Percentiles rank a stretch among this genome's conserved stretches.
Conservation (phyloP, 768 basidiomycete genomes). For the Pulveroboletus sp. region DNA sequence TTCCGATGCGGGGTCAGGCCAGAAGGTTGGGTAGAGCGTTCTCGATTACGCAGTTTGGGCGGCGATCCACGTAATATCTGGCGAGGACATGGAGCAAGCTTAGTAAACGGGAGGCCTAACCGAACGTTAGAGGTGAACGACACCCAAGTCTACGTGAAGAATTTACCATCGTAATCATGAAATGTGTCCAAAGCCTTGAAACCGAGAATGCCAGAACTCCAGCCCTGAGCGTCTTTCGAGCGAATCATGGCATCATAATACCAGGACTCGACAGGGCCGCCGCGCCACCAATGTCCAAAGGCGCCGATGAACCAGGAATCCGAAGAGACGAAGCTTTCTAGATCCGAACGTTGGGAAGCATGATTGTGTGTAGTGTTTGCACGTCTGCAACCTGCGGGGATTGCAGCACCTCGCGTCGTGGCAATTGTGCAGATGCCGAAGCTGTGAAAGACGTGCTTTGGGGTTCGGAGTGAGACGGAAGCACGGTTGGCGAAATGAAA, state of each 20-base stretch:
- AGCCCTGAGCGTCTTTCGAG: constrained; percentile 66
- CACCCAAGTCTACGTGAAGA: not conserved
- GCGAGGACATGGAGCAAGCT: constrained; percentile 44
- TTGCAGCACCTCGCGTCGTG: constrained; percentile 31
- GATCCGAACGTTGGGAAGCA: constrained; percentile 28
- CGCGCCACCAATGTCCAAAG: constrained; percentile 90
- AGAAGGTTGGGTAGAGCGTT: constrained; percentile 46
- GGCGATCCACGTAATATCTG: constrained; percentile 45
- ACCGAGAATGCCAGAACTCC: constrained; percentile 73
- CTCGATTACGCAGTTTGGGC: constrained; percentile 55
- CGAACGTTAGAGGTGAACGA: constrained; percentile 7
- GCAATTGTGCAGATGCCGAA: constrained; percentile 88
- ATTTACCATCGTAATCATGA: constrained; percentile 63
- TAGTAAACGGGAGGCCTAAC: constrained; percentile 49
- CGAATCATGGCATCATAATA: constrained; percentile 64
- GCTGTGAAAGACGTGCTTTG: constrained; percentile 80
- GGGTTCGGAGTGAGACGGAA: constrained; percentile 88
- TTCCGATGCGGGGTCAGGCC: constrained; percentile 45
- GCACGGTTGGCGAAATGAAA: constrained; percentile 93
- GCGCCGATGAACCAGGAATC: constrained; percentile 90
- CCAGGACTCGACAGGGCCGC: constrained; percentile 77
- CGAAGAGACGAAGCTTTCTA: constrained; percentile 50
- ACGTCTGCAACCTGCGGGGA: constrained; percentile 54
- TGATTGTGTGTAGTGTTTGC: constrained; percentile 30
- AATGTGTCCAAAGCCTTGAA: constrained; percentile 70